Percentiles rank a stretch among this genome's conserved stretches.
These are phyloP conservation scores for Moesziomyces globuligerus DNA, from an alignment of 1,284 basidiomycete genomes.

Conservation along the genomic window DNA sequence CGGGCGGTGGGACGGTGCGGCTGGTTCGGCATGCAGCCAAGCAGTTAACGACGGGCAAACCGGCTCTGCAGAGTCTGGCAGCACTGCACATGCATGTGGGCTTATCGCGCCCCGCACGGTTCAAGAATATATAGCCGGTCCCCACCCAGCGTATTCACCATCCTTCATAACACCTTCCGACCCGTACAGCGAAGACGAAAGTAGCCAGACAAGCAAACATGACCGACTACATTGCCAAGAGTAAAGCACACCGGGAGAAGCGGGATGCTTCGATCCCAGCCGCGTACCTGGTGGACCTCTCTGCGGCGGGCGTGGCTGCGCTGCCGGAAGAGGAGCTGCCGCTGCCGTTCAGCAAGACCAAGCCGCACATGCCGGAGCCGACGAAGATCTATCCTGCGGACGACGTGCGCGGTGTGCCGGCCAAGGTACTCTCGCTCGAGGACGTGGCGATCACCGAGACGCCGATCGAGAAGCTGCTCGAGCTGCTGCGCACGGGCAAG, in stretches of 20 bases:
- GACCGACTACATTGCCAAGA: slow-evolving; percentile 32
- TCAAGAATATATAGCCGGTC: background rate
- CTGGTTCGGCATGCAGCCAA: too few species aligned
- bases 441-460: slow-evolving; percentile 44
- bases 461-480: slow-evolving; percentile 28
- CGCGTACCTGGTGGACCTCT: slow-evolving; percentile 23
- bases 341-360: slow-evolving; percentile 19
- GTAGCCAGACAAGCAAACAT: slow-evolving; percentile 9
- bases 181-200: background rate
- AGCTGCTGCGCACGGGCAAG: slow-evolving; percentile 23
- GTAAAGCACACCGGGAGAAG: slow-evolving; percentile 15
- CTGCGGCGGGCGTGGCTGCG: slow-evolving; percentile 10
- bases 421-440: slow-evolving; percentile 29
- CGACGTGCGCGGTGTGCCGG: slow-evolving; percentile 20
- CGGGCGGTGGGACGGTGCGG: too few species aligned
- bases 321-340: slow-evolving; percentile 37
- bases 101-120: background rate
- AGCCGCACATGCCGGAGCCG: slow-evolving; percentile 28
- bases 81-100: background rate
- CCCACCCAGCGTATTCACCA: too few species aligned
- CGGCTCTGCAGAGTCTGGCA: background rate
- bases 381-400: slow-evolving; percentile 33
- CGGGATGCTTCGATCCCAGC: slow-evolving; percentile 38
- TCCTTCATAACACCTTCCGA: background rate
- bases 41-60: background rate